A percentile compares a stretch with the other conserved stretches of the same genome.
phyloP scores from a whole-genome alignment of 1,284 basidiomycete species.

The Phellopilus nigrolimitatus region DNA sequence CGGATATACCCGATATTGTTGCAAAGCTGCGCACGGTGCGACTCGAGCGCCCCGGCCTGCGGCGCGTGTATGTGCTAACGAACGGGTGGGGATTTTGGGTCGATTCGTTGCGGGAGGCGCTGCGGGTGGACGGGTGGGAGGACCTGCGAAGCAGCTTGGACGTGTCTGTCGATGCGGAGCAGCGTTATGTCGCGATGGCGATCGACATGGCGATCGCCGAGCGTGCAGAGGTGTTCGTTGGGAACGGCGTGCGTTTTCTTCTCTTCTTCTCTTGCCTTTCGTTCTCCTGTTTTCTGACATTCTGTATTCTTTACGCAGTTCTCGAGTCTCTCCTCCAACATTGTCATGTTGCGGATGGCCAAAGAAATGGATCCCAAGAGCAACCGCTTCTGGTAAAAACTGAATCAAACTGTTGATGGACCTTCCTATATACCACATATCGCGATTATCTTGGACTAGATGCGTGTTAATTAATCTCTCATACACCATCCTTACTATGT shows the following conservation, averaged over 20 bases:
- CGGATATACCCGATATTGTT: conserved; percentile 49
- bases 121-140: conserved; percentile 48
- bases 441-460: too few species aligned
- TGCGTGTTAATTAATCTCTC: too few species aligned
- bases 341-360: conserved; percentile 28
- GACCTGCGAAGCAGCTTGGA: conserved; percentile 41
- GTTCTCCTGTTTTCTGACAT: background rate
- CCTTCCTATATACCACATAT: too few species aligned
- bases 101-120: conserved; percentile 37
- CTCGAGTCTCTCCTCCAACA: conserved; percentile 29
- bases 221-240: conserved; percentile 64
- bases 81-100: conserved; percentile 57
- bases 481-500: too few species aligned
- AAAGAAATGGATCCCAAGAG: conserved; percentile 15
- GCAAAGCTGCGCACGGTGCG: conserved; percentile 40
- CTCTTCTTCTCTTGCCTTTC: background rate
- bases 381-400: conserved; percentile 18
- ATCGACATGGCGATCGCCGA: conserved; percentile 72
- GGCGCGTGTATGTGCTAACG: conserved; percentile 53
- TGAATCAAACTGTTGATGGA: too few species aligned
- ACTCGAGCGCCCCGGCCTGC: conserved; percentile 33
- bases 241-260: conserved; percentile 56
- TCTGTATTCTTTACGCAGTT: too few species aligned
- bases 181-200: conserved; percentile 51
- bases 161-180: conserved; percentile 39